Conservation (phyloP, 352 stramenopile species). For the Discostella stelligera region DNA sequence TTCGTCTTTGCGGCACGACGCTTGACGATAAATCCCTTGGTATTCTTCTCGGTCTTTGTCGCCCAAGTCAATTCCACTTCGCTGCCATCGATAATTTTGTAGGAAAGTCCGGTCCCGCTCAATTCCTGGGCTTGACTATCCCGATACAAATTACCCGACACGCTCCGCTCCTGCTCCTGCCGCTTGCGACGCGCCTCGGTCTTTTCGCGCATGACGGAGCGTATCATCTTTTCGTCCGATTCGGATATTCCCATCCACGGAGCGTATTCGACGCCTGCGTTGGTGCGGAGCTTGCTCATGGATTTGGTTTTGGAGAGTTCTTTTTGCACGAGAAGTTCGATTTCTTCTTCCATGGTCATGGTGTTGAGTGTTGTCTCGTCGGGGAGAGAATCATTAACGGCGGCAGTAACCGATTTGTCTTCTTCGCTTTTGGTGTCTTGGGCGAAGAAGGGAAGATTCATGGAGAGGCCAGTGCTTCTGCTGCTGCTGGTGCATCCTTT, state of each 20-base stretch:
- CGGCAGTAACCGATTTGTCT: neutral
- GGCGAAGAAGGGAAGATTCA: conserved; percentile 53
- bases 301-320: conserved; percentile 67
- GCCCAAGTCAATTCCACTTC: conserved; percentile 79
- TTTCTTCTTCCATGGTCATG: conserved; percentile 71
- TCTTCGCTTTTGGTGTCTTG: conserved; percentile 23
- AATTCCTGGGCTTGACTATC: conserved; percentile 80
- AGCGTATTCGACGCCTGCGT: conserved; percentile 76
- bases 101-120: conserved; percentile 65
- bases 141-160: conserved; percentile 66
- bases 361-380: conserved; percentile 13
- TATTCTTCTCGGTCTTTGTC: conserved; percentile 66
- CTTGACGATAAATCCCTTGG: conserved; percentile 78
- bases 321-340: conserved; percentile 65
- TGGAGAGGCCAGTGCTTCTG: conserved; percentile 15
- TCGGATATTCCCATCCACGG: conserved; percentile 81
- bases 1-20: conserved; percentile 71
- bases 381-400: neutral
- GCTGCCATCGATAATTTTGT: conserved; percentile 69
- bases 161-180: conserved; percentile 59
- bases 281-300: conserved; percentile 73
- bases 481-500: neutral
- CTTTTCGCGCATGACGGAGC: conserved; percentile 65
- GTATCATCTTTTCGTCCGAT: conserved; percentile 69
- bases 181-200: conserved; percentile 62